Evolutionary conservation across 768 basidiomycete species (phyloP), one percentile per base, ranked within the genome.

Genomic region (Clitopilus passeckerianus): DNA sequence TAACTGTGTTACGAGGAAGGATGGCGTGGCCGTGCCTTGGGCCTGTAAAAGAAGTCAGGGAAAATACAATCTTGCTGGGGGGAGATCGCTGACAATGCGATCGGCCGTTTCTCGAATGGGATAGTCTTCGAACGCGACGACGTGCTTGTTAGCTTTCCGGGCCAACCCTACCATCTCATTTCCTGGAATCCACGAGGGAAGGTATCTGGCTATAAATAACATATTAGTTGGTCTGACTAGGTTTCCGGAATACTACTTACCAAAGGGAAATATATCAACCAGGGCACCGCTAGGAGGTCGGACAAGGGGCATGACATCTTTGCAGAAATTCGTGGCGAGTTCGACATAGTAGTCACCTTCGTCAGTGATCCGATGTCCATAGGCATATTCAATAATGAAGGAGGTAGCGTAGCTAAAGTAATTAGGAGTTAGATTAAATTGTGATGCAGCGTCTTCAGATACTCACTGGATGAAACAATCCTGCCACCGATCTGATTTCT

Each of bases 101-200:
- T 67, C 53, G 63, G 69, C 69, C 12, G 72, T 68, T 9, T 66
- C 61, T 7, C 69, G 60, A 57, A 67, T 74, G 4, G 77, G 76
- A 24, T 65, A 62, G 18, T 75, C 64, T 35, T 68, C 64, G 63
- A 74, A 64, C 16, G 64, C 57, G 10, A 66, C 60, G 3, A 64
- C 56, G 16, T 54, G 27, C 23, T 34, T 56, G 16, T 61, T 46
- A 60, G 63, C 70, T 8, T 66, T 52, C 5, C 59, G 24, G 14
- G 72, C 70, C 6, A 59, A 61, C 8, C 34, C 46, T 0, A 61
- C 66, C 34, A 65, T 70, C 46, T 62, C 58, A 1, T 69, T 57
- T 15, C 73, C 69, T n/a, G 73, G 72, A 44, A 74, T 68, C 75
- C 75, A 75, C 2, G 65, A 60, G 2, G 75, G 75, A 10, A 76